Conservation (phyloP, 495 filamentous ascomycete genomes). For the Penicillium robsamsonii region DNA sequence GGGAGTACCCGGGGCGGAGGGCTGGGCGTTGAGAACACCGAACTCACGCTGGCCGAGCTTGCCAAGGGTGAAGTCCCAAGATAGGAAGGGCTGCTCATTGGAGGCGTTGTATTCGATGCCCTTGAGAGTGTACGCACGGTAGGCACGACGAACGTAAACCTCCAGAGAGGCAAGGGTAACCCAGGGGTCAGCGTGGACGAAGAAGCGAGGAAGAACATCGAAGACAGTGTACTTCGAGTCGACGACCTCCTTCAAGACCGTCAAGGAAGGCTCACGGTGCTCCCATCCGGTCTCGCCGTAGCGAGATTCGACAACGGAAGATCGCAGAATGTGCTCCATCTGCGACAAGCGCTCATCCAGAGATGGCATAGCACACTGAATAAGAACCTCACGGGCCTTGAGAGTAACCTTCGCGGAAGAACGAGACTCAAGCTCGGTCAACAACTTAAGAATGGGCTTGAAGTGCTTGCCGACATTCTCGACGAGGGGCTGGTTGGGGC, state of each 20-base stretch:
- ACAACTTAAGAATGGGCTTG: conserved; percentile 73
- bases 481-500: conserved; percentile 86
- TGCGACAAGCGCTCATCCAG: conserved; percentile 90
- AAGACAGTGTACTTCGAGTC: conserved; percentile 98
- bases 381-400: conserved; percentile 94
- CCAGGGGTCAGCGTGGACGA: conserved; percentile 90
- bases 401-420: conserved; percentile 91
- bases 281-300: conserved; percentile 98
- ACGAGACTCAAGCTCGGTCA: conserved; percentile 89
- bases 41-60: conserved; percentile 90
- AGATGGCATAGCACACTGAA: conserved; percentile 93
- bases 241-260: conserved; percentile 91
- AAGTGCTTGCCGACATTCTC: conserved; percentile 88
- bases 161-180: conserved; percentile 91
- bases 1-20: conserved; percentile 86
- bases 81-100: conserved; percentile 73
- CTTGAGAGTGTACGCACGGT: conserved; percentile 91
- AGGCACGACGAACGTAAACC: conserved; percentile 93
- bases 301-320: conserved; percentile 92
- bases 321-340: conserved; percentile 98
- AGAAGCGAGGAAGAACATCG: conserved; percentile 92
- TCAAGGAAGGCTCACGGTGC: conserved; percentile 83
- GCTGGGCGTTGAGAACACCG: conserved; percentile 70
- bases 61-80: conserved; percentile 93
- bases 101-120: conserved; percentile 81